Conservation (phyloP, 495 filamentous ascomycete genomes). For the Pyrenopolyporus hunteri region DNA sequence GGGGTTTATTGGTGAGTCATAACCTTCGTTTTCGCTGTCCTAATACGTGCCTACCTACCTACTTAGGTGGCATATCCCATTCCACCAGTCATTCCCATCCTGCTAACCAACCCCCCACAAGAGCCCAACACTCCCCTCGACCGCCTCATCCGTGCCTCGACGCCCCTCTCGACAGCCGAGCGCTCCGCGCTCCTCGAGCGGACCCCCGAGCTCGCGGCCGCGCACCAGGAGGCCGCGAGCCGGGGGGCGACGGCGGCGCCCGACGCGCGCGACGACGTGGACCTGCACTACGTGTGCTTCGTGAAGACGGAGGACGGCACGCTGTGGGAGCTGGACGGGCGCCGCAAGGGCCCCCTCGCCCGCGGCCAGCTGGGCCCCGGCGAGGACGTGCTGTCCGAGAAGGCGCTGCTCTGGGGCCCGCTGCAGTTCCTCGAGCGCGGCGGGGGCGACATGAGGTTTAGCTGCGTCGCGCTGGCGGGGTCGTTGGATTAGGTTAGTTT, state of each 20-base stretch:
- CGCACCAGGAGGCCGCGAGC: conserved; percentile 72
- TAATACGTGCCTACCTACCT: neutral
- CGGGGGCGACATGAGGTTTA: conserved; percentile 73
- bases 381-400: conserved; percentile 74
- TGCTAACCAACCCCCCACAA: conserved; percentile 31
- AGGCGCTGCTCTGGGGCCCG: conserved; percentile 65
- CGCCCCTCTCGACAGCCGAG: conserved; percentile 58
- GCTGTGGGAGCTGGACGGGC: conserved; percentile 86
- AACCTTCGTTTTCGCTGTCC: no score
- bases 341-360: conserved; percentile 71
- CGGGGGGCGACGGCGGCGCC: conserved; percentile 77
- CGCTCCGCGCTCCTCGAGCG: conserved; percentile 76
- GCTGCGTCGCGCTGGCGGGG: conserved; percentile 71
- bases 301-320: conserved; percentile 71
- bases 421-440: conserved; percentile 69
- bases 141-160: conserved; percentile 51
- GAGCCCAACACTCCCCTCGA: conserved; percentile 49
- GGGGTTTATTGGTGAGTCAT: conserved; percentile 49
- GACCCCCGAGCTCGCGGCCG: conserved; percentile 70
- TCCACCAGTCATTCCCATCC: neutral
- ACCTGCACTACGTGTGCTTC: conserved; percentile 86
- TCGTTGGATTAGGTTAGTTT: conserved; percentile 57
- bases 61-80: no score
- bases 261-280: conserved; percentile 67
- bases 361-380: conserved; percentile 58